Percentiles rank a stretch among this genome's conserved stretches.
These are phyloP conservation scores for Candida qinlingensis DNA, from an alignment of 805 yeast genomes.

Conservation along the genomic window DNA sequence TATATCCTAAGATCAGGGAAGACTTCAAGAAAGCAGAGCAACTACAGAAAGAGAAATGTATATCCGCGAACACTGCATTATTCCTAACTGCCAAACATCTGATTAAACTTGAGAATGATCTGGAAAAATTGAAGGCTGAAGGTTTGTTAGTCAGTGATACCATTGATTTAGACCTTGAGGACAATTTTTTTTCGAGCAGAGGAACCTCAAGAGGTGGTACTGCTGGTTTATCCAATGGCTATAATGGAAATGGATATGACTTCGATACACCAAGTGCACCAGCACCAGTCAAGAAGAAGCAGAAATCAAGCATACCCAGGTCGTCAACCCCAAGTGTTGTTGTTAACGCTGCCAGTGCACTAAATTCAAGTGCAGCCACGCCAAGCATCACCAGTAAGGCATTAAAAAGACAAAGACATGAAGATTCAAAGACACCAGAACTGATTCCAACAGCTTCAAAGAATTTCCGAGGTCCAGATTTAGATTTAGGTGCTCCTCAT, in stretches of 20 bases:
- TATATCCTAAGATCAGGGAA: constrained; percentile 60
- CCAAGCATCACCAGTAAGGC: constrained; percentile 12
- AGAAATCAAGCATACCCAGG: not conserved
- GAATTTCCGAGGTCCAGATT: constrained; percentile 6
- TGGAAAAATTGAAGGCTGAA: constrained; percentile 69
- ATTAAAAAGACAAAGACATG: constrained; percentile 20
- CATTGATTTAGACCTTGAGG: constrained; percentile 29
- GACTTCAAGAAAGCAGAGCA: constrained; percentile 55
- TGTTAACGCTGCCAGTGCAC: not conserved
- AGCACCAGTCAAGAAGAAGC: not conserved
- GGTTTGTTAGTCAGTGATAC: constrained; percentile 61
- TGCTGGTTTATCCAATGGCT: constrained; percentile 6
- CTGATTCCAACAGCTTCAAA: not conserved
- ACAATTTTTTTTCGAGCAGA: constrained; percentile 30
- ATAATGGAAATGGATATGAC: constrained; percentile 1
- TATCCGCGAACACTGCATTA: constrained; percentile 78
- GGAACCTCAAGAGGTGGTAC: constrained; percentile 27
- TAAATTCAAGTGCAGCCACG: constrained; percentile 9
- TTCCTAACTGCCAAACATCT: constrained; percentile 74
- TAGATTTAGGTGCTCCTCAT: not conserved
- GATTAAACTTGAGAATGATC: constrained; percentile 65
- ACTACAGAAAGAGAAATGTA: constrained; percentile 72
- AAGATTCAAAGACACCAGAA: constrained; percentile 18
- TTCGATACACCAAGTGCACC: not conserved
- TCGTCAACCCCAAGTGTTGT: constrained; percentile 5